A percentile compares a stretch with the other conserved stretches of the same genome.
phyloP scores from a whole-genome alignment of 495 filamentous ascomycete species.

The Pseudomonodictys pantanalensis region DNA sequence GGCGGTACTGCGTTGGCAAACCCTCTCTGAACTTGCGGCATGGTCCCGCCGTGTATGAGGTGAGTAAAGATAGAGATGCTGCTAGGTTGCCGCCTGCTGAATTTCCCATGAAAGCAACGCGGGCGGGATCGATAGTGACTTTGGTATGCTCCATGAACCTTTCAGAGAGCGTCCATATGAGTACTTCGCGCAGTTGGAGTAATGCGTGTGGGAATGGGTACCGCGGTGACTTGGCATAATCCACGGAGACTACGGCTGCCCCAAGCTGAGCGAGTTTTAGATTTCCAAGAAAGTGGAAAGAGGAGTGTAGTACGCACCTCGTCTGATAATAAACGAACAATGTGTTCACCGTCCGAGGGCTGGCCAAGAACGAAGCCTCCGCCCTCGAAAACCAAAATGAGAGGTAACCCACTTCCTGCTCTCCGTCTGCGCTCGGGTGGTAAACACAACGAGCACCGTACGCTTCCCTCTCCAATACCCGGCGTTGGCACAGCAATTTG shows the following conservation, averaged over 20 bases:
- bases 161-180: not conserved
- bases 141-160: not conserved
- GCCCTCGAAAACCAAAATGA: not conserved
- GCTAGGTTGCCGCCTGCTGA: conserved; percentile 1
- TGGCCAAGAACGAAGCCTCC: conserved; percentile 1
- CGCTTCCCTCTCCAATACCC: not conserved
- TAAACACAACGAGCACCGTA: not conserved
- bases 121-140: not conserved
- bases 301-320: not conserved
- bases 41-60: not conserved
- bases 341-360: not conserved
- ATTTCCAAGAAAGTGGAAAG: not conserved
- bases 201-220: not conserved
- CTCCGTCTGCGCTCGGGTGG: not conserved
- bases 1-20: not conserved
- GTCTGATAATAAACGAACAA: not conserved
- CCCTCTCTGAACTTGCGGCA: not conserved
- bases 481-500: not conserved
- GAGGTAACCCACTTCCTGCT: not conserved
- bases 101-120: conserved; percentile 3
- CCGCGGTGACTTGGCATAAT: not conserved
- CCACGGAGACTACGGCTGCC: not conserved
- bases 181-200: not conserved
- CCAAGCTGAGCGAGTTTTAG: not conserved
- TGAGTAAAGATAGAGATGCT: not conserved